These are phyloP conservation scores for Pulveroboletus ravenelii DNA, from an alignment of 768 basidiomycete species.

Conservation along the genomic window DNA sequence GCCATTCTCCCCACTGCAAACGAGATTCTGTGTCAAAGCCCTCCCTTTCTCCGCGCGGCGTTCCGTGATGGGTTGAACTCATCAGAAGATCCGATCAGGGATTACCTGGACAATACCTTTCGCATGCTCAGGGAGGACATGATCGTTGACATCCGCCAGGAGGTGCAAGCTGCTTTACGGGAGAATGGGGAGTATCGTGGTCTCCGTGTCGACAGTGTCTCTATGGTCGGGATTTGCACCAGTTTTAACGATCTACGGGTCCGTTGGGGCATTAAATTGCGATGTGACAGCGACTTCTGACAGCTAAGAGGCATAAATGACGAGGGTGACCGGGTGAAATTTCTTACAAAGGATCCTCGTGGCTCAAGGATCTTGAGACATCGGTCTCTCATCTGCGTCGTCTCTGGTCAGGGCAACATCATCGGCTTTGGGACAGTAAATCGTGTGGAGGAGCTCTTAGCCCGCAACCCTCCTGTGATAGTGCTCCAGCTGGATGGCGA, in stretches of 20 bases:
- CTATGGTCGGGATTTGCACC: constrained; percentile 36
- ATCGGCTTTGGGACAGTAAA: constrained; percentile 51
- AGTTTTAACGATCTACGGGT: constrained; percentile 25
- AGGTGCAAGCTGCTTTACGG: constrained; percentile 41
- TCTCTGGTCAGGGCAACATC: constrained; percentile 41
- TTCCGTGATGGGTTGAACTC: not conserved
- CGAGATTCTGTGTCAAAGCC: constrained; percentile 36
- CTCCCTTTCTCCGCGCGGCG: no score
- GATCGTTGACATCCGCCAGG: constrained; percentile 56
- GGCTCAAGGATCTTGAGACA: constrained; percentile 44
- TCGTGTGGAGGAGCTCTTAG: constrained; percentile 52
- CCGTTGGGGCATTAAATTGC: constrained; percentile 42
- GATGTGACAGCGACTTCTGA: constrained; percentile 34
- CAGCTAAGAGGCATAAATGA: constrained; percentile 30
- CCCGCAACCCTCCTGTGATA: constrained; percentile 43
- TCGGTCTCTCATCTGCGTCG: constrained; percentile 51
- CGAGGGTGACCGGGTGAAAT: constrained; percentile 34
- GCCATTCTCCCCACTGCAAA: constrained; percentile 61
- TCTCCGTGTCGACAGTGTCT: constrained; percentile 35
- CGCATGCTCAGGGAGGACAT: constrained; percentile 64
- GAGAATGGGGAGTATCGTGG: constrained; percentile 41
- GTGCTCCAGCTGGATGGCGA: constrained; percentile 53
- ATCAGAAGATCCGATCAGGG: constrained; percentile 44
- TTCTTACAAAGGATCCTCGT: constrained; percentile 33
- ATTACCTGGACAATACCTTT: constrained; percentile 63